phyloP scores from a whole-genome alignment of 495 filamentous ascomycete genomes.

The Staphylotrichum longicolle region DNA sequence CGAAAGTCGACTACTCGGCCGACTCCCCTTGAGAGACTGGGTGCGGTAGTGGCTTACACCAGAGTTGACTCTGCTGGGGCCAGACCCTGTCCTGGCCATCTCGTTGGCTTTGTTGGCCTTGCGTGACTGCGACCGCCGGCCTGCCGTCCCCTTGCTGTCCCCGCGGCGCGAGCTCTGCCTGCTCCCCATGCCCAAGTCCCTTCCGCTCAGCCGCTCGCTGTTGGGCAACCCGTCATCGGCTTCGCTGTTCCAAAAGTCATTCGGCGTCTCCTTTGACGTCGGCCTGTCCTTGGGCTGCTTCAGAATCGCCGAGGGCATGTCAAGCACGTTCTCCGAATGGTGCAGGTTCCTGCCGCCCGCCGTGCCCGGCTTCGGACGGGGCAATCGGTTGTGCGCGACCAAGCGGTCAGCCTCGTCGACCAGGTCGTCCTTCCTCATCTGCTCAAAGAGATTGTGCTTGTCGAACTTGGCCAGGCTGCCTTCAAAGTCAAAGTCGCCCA shows the following conservation, averaged over 20 bases:
- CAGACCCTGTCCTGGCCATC: constrained; percentile 25
- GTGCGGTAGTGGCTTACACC: constrained; percentile 41
- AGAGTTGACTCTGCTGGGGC: constrained; percentile 46
- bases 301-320: constrained; percentile 43
- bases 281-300: constrained; percentile 46
- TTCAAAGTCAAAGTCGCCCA: constrained; percentile 91
- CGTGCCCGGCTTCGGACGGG: constrained; percentile 68
- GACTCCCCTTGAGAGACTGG: constrained; percentile 33
- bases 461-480: constrained; percentile 89
- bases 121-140: constrained; percentile 54
- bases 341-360: constrained; percentile 87
- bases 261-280: constrained; percentile 41
- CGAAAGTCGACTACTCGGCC: constrained; percentile 37
- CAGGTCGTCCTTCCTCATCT: constrained; percentile 81
- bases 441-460: constrained; percentile 81
- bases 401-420: constrained; percentile 85
- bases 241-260: constrained; percentile 66
- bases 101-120: constrained; percentile 66
- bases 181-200: constrained; percentile 43
- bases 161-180: constrained; percentile 50
- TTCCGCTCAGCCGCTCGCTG: constrained; percentile 47
- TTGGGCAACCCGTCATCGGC: constrained; percentile 57
- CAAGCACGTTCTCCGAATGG: constrained; percentile 87
- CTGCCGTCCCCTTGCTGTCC: constrained; percentile 46
- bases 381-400: constrained; percentile 80